Conservation (phyloP, 2,329 filamentous ascomycete genomes). For the Talaromyces pinophilus region DNA sequence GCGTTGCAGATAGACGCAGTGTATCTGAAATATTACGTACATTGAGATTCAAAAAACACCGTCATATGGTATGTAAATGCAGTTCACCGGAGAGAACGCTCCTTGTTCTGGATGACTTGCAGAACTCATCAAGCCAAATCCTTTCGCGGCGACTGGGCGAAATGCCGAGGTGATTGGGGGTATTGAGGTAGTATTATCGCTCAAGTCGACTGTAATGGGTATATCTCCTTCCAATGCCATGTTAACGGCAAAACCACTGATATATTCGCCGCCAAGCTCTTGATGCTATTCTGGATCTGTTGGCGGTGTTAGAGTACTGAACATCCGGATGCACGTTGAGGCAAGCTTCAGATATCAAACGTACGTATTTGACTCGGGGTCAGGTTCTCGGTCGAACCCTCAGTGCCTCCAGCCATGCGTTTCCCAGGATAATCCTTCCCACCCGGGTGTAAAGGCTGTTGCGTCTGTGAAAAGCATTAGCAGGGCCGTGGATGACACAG, state of each 20-base stretch:
- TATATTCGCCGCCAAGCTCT: not conserved
- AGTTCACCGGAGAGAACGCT: slow-evolving; percentile 12
- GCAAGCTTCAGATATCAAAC: not conserved
- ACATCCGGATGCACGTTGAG: not conserved
- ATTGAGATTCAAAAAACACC: not conserved
- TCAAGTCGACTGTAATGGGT: not conserved
- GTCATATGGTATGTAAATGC: slow-evolving; percentile 12
- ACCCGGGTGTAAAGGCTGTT: slow-evolving; percentile 51
- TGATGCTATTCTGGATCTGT: slow-evolving; percentile 18
- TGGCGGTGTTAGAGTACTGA: not conserved
- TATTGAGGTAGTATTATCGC: not conserved
- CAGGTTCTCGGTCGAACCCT: not conserved
- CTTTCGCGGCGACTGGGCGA: not conserved
- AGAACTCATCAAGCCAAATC: too few species aligned
- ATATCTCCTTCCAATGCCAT: not conserved
- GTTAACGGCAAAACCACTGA: not conserved
- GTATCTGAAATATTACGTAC: not conserved
- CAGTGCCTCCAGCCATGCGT: slow-evolving; percentile 1
- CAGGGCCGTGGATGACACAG: slow-evolving; percentile 34
- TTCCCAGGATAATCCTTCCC: slow-evolving; percentile 47
- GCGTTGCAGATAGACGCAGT: not conserved
- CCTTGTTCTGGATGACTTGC: not conserved
- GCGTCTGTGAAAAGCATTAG: slow-evolving; percentile 40
- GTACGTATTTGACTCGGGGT: not conserved
- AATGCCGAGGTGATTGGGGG: not conserved